Evolutionary conservation across 805 yeast species (phyloP), one percentile per base, ranked within the genome.

Genomic region (Candida chauliodis): DNA sequence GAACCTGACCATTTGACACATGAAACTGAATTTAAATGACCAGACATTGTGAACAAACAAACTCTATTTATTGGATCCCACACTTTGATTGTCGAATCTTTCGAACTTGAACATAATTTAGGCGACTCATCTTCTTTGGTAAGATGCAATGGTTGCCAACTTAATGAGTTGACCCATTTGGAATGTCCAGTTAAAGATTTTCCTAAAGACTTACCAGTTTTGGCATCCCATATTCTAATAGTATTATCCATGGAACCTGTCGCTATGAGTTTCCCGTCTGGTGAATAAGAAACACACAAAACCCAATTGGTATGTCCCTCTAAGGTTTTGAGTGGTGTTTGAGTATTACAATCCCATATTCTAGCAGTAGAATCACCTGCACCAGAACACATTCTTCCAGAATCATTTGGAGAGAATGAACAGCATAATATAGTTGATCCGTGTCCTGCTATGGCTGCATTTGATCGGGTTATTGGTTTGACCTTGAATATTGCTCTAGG

Each of bases 1-100:
- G 78, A 67, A 2, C 99, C 99, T 41, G 96, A 86, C 99, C 99
- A 93, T 59, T 82, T 89, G n/a, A 90, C 95, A 64, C 97, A 88
- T 1, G 96, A 82, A 2, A 93, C 97, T 1, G 95, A 77, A 35
- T 84, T 78, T 22, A 88, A 74, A 56, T 93, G 99, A 0, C 98
- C 97, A 38, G 85, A 76, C 72, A 93, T 65, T 2, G 95, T 82
- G 56, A 75, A 69, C 37, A 75, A 52, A 50, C 89, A 79, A 1
- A 71, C 73, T 48, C 95, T 75, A 29, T 81, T 64, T 10, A 78
- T 73, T 2, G 88, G 75, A 52, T 91, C 95, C 99, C 99, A 93
- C 4, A 93, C 74, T 50, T 83, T 81, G 9, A 90, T 71, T 1
- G 96, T 81, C 15, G 95, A 87, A 58, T 93, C 99, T 57, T 91